Percentiles rank a stretch among this genome's conserved stretches.
phyloP scores from a whole-genome alignment of 495 filamentous ascomycete species.

The Tuber microsphaerosporum region DNA sequence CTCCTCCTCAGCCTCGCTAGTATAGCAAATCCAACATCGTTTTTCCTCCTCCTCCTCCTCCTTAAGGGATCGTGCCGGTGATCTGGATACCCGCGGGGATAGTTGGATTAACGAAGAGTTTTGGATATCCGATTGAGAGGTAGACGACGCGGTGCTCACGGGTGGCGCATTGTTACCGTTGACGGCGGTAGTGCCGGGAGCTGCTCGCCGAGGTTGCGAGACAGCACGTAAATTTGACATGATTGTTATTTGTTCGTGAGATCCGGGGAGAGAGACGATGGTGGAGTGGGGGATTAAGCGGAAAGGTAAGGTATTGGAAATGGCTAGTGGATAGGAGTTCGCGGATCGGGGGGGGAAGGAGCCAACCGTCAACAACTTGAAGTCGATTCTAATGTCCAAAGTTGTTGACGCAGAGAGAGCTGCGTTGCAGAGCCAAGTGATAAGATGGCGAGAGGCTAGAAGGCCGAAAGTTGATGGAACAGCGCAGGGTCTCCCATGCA shows the following conservation, averaged over 20 bases:
- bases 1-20: constrained; percentile 69
- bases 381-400: not conserved
- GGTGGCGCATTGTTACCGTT: constrained; percentile 3
- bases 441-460: not conserved
- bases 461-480: not conserved
- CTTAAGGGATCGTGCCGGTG: constrained; percentile 11
- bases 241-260: not conserved
- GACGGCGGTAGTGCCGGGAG: constrained; percentile 14
- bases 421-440: constrained; percentile 1
- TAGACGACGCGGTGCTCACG: constrained; percentile 7
- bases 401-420: not conserved
- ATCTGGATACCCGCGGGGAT: constrained; percentile 23
- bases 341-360: not conserved
- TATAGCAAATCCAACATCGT: constrained; percentile 89
- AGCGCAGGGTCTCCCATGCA: not conserved
- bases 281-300: not conserved
- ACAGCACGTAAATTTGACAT: constrained; percentile 34
- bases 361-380: not conserved
- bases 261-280: not conserved
- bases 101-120: constrained; percentile 30
- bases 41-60: constrained; percentile 39
- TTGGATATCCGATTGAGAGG: constrained; percentile 30
- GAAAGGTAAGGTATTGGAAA: not conserved
- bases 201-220: constrained; percentile 22
- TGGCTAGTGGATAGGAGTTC: not conserved